phyloP scores from a whole-genome alignment of 306 rosid genomes.

The Acacia acuminata region DNA sequence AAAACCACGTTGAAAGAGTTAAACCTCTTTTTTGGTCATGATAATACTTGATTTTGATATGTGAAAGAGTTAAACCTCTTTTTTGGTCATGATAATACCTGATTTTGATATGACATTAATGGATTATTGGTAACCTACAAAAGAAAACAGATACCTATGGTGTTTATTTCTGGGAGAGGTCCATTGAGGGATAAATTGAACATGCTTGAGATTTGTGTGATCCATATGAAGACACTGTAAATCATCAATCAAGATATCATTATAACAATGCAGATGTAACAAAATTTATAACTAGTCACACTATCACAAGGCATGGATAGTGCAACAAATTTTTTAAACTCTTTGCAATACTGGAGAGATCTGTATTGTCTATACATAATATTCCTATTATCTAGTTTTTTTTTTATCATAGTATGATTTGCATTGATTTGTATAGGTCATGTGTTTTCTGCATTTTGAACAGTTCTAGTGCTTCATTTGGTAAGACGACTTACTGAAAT shows the following conservation, averaged over 20 bases:
- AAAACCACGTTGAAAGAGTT: neutral
- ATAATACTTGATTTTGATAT: neutral
- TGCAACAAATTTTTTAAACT: neutral
- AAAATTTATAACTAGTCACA: neutral
- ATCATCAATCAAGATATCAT: neutral
- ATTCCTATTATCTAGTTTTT: neutral
- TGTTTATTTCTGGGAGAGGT: neutral
- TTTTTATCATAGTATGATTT: neutral
- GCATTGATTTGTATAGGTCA: neutral
- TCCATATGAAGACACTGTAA: neutral
- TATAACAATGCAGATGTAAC: too few species aligned
- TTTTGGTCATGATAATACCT: neutral
- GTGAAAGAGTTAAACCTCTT: neutral
- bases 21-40: neutral
- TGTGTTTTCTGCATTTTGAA: neutral
- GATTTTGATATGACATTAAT: neutral
- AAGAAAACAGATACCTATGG: neutral
- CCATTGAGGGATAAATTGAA: neutral
- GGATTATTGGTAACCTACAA: neutral
- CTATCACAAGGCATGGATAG: neutral
- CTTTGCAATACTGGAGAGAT: neutral
- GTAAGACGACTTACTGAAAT: neutral
- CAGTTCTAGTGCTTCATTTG: neutral
- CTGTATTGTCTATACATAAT: neutral
- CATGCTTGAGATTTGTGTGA: neutral